Base-by-base conservation (phyloP, 768 basidiomycete species). In the Lactarius pseudohatsudake region DNA sequence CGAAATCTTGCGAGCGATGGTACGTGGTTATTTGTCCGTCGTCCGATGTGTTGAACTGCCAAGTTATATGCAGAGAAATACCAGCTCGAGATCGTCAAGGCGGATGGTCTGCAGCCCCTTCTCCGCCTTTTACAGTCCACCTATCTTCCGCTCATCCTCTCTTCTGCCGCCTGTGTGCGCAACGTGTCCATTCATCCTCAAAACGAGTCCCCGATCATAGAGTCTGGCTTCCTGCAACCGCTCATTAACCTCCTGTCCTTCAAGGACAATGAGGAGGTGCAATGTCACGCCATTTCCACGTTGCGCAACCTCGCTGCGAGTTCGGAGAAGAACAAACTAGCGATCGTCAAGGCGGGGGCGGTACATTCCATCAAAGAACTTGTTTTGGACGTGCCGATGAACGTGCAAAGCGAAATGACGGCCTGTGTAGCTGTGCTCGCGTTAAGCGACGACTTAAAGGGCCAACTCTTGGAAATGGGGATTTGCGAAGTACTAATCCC, bases 371-470 rank as follows among this genome's bases (percentile, higher is more conserved):
- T 99, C 79, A 97, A 97, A 79, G 94, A 98, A 73, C 81, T 99
- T 20, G 95, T 99, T 2, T 81, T 99, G 15, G 91, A 91, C 72
- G 96, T 98, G 1, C 95, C 97, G 4, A 87, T 97, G 80, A 91
- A 91, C 68, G 97, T 99, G 13, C 97, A 99, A 79, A 96, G 94
- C 74, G 97, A 98, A 79, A 99, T 99, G 97, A 99, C 97, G 53
- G 97, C 97, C 7, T 98, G 96, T 72, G 91, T 98, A 54, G 97
- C 97, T 20, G 97, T 98, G 16, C 79, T 99, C 68, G 97, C 96
- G 6, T 76, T 99, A 72, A 96, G 94, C 72, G 96, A 99, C 75
- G 96, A 99, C 71, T 81, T 99, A 72, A 99, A 99, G 79, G 92
- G 94, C 1, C 94, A 96, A 76, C 78, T 99, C 41, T 81, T 99